Evolutionary conservation across 1,284 basidiomycete genomes (phyloP).

Genomic region (Austroboletus novae-zelandiae): DNA sequence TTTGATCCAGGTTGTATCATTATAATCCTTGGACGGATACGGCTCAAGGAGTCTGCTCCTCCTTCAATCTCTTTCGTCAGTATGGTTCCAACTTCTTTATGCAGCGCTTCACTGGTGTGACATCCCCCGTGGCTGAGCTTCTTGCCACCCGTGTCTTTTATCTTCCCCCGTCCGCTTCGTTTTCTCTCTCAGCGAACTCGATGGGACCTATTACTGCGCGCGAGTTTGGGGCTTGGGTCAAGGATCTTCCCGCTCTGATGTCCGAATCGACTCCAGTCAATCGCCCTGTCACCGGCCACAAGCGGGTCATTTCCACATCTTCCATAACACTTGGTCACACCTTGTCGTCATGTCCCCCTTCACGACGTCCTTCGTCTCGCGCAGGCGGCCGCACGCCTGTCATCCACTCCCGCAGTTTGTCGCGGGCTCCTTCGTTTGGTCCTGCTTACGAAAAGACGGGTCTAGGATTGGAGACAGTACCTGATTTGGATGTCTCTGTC

Average conservation of each 20-base stretch:
- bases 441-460: constrained; percentile 49
- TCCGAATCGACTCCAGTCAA: constrained; percentile 16
- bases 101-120: constrained; percentile 91
- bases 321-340: constrained; percentile 61
- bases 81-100: constrained; percentile 86
- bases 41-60: constrained; percentile 68
- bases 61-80: constrained; percentile 81
- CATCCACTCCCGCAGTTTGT: constrained; percentile 52
- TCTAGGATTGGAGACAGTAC: constrained; percentile 27
- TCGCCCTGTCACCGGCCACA: constrained; percentile 37
- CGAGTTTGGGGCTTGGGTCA: constrained; percentile 87
- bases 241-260: constrained; percentile 73
- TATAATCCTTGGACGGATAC: constrained; percentile 99
- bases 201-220: constrained; percentile 71
- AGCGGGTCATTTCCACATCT: constrained; percentile 52
- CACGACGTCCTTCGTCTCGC: constrained; percentile 65
- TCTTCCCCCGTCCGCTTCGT: constrained; percentile 47
- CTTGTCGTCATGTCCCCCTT: constrained; percentile 61
- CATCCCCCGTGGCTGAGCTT: constrained; percentile 81
- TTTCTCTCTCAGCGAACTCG: constrained; percentile 30
- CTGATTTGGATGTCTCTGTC: constrained; percentile 22
- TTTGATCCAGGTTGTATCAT: constrained; percentile 80
- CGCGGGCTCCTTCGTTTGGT: constrained; percentile 55
- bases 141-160: constrained; percentile 87
- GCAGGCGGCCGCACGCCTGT: constrained; percentile 52